Evolutionary conservation across 345 rosid species (phyloP), one percentile per base, ranked within the genome.

Genomic region (Acer negundo): DNA sequence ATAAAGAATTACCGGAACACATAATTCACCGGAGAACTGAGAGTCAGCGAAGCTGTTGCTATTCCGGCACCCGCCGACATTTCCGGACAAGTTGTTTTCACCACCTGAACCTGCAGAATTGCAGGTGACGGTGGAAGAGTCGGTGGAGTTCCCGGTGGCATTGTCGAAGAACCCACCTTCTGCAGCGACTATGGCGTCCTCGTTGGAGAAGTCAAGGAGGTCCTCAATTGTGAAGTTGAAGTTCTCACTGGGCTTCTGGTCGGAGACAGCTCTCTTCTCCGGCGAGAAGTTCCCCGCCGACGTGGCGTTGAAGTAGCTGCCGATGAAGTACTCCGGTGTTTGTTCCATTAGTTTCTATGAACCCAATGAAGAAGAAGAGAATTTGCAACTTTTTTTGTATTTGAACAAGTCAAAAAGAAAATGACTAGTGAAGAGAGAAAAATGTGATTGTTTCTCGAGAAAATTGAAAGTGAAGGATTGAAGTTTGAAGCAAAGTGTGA

Each of bases 121-220:
- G 82, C 83, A 80, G 72, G 89, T 84, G 75, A 84, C 82, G 22
- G 85, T 81, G 73, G 90, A 84, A 44, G 91, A 86, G 24, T 83
- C 84, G 10, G 82, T 78, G 56, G 87, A 86, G 81, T 82, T 86
- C 5, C 77, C 83, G 13, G 80, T 65, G n/a, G 68, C 80, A 74
- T 77, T 85, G 26, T 85, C 91, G 35, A 90, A 77, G 68, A 86
- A 84, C 0, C 81, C 80, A 1, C 81, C 83, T 23, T 78, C 88
- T 15, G 67, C 86, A 53, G 70, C 38, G 82, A 70, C 70, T 15
- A 79, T 44, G 23, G 78, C 80, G 51, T 91, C 93, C 0, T 87
- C 93, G 75, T 88, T 90, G 12, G 96, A 86, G 73, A 91, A 91
- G 76, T 89, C 88, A 11, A 91, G 85, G 67, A 91, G 93, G 80